Evolutionary conservation across 2,329 filamentous ascomycete species (phyloP), one percentile per base, ranked within the genome.

Genomic region (Cordyceps cateniannulata): DNA sequence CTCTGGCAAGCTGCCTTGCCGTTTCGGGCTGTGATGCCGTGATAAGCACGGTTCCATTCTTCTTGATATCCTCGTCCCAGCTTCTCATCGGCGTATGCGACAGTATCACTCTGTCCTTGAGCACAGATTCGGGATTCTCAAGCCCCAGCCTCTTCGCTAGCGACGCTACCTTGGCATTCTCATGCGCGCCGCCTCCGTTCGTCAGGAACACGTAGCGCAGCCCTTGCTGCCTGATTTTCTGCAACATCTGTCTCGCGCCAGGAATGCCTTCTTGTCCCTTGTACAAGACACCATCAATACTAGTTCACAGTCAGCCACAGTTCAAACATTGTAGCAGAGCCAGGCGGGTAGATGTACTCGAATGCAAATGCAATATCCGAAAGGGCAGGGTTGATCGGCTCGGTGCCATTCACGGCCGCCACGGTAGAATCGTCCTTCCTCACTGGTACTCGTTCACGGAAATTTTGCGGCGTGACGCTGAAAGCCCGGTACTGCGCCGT

Each of bases 161-260:
- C 3, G 73, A 74, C 1, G 67, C 68, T 12, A 65, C 71, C 61
- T 76, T 76, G 47, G 67, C 70, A 20, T 69, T 65, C 75, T 98
- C 93, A 64, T 86, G 85, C 70, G 89, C 91, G 62, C 95, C 95
- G 47, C 95, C 95, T 67, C 95, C 95, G 75, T 99, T 99, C 62
- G 95, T 99, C 64, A 99, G 81, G 38, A 99, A 85, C 68, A 99
- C 93, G 76, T 96, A 98, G 14, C 93, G 93, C 50, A 97, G 91
- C 51, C 84, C 80, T 69, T 92, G 82, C 51, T 81, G 76, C 66
- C 92, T 85, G 22, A 98, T 85, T 68, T 86, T 88, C 32, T 79
- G 77, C 22, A 99, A 82, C 16, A 92, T 83, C 69, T 90, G 81
- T 1, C 85, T 79, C 1, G 95, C 93, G 35, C 90, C 88, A 1